These are phyloP conservation scores for Piper longum DNA, from an alignment of 164 flowering plant species.

Conservation along the genomic window DNA sequence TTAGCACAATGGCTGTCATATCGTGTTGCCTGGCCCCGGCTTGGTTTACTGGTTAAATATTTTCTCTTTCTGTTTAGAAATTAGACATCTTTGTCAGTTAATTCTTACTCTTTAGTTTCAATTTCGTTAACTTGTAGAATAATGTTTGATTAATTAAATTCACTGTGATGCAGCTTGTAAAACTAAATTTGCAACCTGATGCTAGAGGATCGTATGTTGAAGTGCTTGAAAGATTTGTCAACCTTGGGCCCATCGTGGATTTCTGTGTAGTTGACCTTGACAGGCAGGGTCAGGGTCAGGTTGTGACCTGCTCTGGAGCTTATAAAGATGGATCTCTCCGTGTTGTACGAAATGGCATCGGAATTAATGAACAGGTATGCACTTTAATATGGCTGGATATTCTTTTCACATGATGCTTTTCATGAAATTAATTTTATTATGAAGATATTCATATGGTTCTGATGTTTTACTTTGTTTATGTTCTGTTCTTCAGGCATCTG, in stretches of 20 bases:
- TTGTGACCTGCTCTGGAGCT: conserved; percentile 97
- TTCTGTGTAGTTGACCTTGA: conserved; percentile 97
- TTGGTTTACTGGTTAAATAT: neutral
- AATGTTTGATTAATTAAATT: neutral
- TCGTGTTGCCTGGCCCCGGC: neutral
- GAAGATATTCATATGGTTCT: neutral
- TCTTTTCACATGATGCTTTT: neutral
- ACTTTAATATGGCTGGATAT: neutral
- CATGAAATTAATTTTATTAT: neutral
- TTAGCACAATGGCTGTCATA: neutral
- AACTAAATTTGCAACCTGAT: conserved; percentile 86
- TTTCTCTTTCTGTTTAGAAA: no score
- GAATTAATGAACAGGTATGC: conserved; percentile 92
- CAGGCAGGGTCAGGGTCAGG: conserved; percentile 99
- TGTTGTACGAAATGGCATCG: conserved; percentile 93
- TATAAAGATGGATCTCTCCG: conserved; percentile 99
- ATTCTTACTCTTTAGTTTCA: neutral
- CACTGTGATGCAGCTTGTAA: conserved; percentile 58
- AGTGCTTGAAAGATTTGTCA: conserved; percentile 81
- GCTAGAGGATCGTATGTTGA: conserved; percentile 94
- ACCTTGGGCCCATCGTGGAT: conserved; percentile 95
- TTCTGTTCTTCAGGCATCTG: conserved; percentile 60
- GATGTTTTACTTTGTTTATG: neutral
- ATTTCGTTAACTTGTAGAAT: neutral
- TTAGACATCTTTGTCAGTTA: neutral